Conservation (phyloP, 768 basidiomycete species). For the Suillus hirtellus region DNA sequence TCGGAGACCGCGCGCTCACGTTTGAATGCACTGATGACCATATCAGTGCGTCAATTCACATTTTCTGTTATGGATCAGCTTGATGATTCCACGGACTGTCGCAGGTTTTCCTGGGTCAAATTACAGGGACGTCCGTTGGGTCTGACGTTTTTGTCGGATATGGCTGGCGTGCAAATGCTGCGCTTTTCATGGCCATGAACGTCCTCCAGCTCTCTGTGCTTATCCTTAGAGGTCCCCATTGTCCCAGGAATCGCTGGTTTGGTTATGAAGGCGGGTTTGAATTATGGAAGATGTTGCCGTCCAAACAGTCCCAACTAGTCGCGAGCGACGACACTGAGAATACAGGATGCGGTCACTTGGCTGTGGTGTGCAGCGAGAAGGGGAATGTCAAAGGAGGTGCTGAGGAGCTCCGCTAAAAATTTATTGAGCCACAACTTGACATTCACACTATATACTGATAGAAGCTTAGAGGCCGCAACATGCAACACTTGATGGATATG, state of each 20-base stretch:
- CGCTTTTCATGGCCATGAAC: constrained; percentile 36
- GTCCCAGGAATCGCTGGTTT: constrained; percentile 46
- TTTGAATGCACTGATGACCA: constrained; percentile 27
- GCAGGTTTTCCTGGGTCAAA: constrained; percentile 37
- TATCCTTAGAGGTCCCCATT: constrained; percentile 39
- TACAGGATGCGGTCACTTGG: not conserved
- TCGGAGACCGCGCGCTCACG: constrained; percentile 29
- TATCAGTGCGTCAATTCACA: constrained; percentile 22
- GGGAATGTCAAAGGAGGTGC: too few relatives aligned
- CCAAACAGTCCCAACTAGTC: not conserved
- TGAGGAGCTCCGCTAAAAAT: not conserved
- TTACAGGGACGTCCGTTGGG: constrained; percentile 43
- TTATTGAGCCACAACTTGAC: not conserved
- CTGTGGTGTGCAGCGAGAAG: not conserved
- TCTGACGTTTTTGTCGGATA: constrained; percentile 38
- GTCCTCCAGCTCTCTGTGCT: constrained; percentile 36
- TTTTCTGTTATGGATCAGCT: not conserved
- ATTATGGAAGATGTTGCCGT: not conserved
- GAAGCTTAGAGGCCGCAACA: not conserved
- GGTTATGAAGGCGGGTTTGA: constrained; percentile 59
- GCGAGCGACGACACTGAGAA: not conserved
- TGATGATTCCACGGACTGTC: not conserved
- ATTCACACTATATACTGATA: not conserved
- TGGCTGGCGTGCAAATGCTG: constrained; percentile 39
- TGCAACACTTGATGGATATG: not conserved